Base-by-base conservation (phyloP, 805 yeast genomes). In the Schwanniomyces polymorphus region DNA sequence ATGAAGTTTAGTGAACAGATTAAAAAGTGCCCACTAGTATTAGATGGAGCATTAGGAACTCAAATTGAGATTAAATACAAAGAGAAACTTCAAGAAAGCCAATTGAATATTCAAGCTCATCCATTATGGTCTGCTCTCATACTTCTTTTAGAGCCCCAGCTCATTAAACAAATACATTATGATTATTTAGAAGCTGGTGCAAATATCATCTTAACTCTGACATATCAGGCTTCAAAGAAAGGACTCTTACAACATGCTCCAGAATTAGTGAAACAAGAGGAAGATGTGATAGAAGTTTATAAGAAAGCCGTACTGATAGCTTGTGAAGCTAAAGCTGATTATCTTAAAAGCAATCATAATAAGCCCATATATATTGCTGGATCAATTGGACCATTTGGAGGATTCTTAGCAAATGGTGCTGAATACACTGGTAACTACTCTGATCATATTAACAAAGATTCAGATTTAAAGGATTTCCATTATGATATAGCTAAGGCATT, bases 341-440 rank as follows among this genome's bases (percentile, higher is more conserved):
- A 21, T 4, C 31, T 38, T 11, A 28, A 27, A 18, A 48, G 16
- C 27, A 38, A 8, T 23, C 12, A 26, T 10, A 38, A 1, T 8
- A 27, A 29, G 17, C 46, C 54, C 14, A 51, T 59, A 7, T 56
- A 47, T 40, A 72, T 84, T 5, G 80, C 80, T 1, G 95, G 88
- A 0, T 80, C 88, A 7, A 64, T 87, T 31, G 96, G 96, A 0
- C 89, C 96, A 0, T 88, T 80, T 60, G 95, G 91, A 1, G 87
- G 91, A 0, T 81, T 67, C 53, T 58, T 85, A 31, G 81, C 85
- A 26, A 74, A 81, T 51, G 90, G 91, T 0, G 74, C 85, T 0
- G 96, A 88, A 57, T 88, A 84, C 55, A 80, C 84, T 3, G 95
- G 95, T 1, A 74, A 82, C 43, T 87, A 86, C 60, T 53, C 48